A percentile compares a stretch with the other conserved stretches of the same genome.
Conservation (phyloP, 345 rosid genomes). For the Ricinus communis region DNA sequence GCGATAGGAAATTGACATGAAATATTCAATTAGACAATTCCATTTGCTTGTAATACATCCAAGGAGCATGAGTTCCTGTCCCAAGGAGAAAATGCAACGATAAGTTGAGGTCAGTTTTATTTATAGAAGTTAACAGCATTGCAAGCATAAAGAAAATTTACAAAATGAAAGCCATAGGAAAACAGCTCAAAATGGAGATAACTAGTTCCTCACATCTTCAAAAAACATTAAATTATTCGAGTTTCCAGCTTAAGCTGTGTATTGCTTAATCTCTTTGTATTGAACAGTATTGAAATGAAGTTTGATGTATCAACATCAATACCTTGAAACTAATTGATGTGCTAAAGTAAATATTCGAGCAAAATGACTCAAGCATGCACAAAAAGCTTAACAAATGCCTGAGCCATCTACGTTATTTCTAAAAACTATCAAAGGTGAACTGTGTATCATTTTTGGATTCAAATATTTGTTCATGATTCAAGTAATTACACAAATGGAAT, state of each 20-base stretch:
- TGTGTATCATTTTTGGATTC: not conserved
- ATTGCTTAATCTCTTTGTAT: not conserved
- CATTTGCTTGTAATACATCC: conserved; percentile 65
- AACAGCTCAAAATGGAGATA: not conserved
- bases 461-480: not conserved
- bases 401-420: not conserved
- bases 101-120: not conserved
- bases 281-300: not conserved
- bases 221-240: not conserved
- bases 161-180: not conserved
- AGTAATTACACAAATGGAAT: not conserved
- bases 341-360: not conserved
- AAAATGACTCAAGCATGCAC: not conserved
- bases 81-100: conserved; percentile 15
- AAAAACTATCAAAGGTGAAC: not conserved
- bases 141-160: not conserved
- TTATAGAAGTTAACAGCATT: not conserved
- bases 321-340: conserved; percentile 1
- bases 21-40: conserved; percentile 51
- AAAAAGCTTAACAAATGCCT: not conserved
- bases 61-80: conserved; percentile 73
- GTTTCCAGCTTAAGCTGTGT: not conserved
- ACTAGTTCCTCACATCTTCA: not conserved
- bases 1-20: conserved; percentile 56
- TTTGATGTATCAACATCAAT: not conserved